Evolutionary conservation across 2,329 filamentous ascomycete species (phyloP).

Genomic region (Ophiostoma novo-ulmi): DNA sequence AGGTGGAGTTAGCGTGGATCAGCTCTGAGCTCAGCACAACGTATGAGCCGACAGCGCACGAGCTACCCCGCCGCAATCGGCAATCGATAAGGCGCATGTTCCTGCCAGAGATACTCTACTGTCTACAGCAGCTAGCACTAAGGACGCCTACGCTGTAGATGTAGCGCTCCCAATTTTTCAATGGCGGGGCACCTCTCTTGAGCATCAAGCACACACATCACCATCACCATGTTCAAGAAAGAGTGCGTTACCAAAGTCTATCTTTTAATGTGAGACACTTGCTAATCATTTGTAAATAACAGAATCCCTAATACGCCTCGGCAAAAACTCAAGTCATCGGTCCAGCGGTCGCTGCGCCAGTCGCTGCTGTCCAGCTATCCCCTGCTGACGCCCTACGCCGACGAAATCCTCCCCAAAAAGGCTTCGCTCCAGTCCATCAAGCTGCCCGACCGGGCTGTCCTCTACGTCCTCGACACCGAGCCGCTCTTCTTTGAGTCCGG

Average conservation of each 20-base stretch:
- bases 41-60: slow-evolving; percentile 3
- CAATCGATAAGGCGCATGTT: slow-evolving; percentile 21
- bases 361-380: slow-evolving; percentile 82
- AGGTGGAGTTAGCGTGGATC: background rate
- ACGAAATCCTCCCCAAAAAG: slow-evolving; percentile 94
- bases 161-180: slow-evolving; percentile 16
- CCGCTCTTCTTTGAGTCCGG: slow-evolving; percentile 91
- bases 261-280: background rate
- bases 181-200: slow-evolving; percentile 19
- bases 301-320: slow-evolving; percentile 10
- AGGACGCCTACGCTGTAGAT: slow-evolving; percentile 12
- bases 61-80: slow-evolving; percentile 20
- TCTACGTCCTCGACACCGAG: slow-evolving; percentile 73
- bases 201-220: slow-evolving; percentile 10
- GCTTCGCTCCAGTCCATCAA: slow-evolving; percentile 85
- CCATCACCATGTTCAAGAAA: slow-evolving; percentile 75
- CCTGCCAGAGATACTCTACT: too few relatives aligned
- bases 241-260: slow-evolving; percentile 53
- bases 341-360: slow-evolving; percentile 74
- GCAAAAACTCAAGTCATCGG: slow-evolving; percentile 18
- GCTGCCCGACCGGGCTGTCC: slow-evolving; percentile 80
- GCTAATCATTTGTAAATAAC: background rate
- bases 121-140: background rate
- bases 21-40: background rate
- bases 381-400: slow-evolving; percentile 77